Evolutionary conservation across 176 grass and related monocot species (phyloP).

Genomic region (Bolboschoenus planiculmis): DNA sequence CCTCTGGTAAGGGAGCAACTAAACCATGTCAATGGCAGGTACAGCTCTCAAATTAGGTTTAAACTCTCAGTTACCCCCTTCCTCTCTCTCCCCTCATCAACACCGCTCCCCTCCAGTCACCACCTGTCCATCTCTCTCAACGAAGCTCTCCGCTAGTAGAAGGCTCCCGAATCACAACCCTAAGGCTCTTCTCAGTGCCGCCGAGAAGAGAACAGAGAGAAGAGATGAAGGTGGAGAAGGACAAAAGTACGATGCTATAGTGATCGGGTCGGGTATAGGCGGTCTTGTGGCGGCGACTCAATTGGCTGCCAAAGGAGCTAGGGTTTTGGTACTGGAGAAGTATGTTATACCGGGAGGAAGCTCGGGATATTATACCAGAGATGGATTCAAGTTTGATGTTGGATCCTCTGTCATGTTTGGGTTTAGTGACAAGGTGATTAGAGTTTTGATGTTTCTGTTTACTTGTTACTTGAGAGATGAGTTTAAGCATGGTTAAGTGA

Average conservation of each 20-base stretch:
- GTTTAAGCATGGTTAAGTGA: not conserved
- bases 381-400: constrained; percentile 86
- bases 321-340: constrained; percentile 91
- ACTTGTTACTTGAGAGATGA: not conserved
- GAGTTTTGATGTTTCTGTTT: not conserved
- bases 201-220: not conserved
- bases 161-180: constrained; percentile 11
- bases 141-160: not conserved
- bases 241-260: constrained; percentile 57
- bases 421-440: constrained; percentile 74
- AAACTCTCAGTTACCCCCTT: not conserved
- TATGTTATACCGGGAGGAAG: constrained; percentile 86
- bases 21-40: not conserved
- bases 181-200: constrained; percentile 11
- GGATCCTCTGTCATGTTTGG: constrained; percentile 95
- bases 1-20: not conserved
- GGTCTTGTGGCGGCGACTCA: constrained; percentile 82
- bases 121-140: not conserved
- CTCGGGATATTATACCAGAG: constrained; percentile 77
- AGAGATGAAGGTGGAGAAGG: not conserved
- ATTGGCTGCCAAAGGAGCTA: constrained; percentile 66
- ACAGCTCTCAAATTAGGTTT: not conserved
- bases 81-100: not conserved
- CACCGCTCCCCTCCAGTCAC: not conserved
- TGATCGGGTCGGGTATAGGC: constrained; percentile 79